Percentiles rank a stretch among this genome's conserved stretches.
Evolutionary conservation across 1,284 basidiomycete species (phyloP).

Genomic region (Hortiboletus rubellus): DNA sequence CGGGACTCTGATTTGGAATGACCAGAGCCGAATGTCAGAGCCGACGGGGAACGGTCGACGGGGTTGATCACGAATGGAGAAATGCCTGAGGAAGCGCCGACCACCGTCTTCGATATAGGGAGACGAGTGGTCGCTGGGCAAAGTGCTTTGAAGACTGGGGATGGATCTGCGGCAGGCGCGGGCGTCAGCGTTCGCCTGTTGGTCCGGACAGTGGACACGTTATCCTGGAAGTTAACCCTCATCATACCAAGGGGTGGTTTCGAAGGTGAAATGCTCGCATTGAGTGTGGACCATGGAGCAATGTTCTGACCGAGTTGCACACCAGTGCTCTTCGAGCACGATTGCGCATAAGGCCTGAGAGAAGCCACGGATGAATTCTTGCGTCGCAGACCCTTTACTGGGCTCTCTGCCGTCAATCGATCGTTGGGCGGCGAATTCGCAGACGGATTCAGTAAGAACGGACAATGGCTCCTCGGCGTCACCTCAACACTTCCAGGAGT

Average conservation of each 20-base stretch:
- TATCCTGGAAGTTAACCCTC: slow-evolving; percentile 4
- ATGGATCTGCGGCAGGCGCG: slow-evolving; percentile 48
- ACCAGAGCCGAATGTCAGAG: slow-evolving; percentile 52
- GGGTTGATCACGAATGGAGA: slow-evolving; percentile 14
- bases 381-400: slow-evolving; percentile 39
- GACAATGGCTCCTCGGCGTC: slow-evolving; percentile 42
- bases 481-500: slow-evolving; percentile 59
- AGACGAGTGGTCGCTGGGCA: slow-evolving; percentile 44
- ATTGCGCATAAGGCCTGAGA: slow-evolving; percentile 59
- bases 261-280: slow-evolving; percentile 49
- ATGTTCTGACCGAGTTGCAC: slow-evolving; percentile 57
- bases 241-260: slow-evolving; percentile 31
- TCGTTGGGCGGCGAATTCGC: neutral
- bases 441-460: slow-evolving; percentile 1
- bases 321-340: slow-evolving; percentile 34
- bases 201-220: slow-evolving; percentile 31
- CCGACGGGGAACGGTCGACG: slow-evolving; percentile 40
- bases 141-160: slow-evolving; percentile 59
- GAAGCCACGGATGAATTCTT: slow-evolving; percentile 54
- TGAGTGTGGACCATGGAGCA: slow-evolving; percentile 57
- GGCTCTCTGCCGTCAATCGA: slow-evolving; percentile 37
- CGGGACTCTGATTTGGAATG: slow-evolving; percentile 34
- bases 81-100: slow-evolving; percentile 7
- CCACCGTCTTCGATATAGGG: slow-evolving; percentile 16
- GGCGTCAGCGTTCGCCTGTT: slow-evolving; percentile 57